Conservation (phyloP, 305 asterid species). For the Fraxinus angustifolia region DNA sequence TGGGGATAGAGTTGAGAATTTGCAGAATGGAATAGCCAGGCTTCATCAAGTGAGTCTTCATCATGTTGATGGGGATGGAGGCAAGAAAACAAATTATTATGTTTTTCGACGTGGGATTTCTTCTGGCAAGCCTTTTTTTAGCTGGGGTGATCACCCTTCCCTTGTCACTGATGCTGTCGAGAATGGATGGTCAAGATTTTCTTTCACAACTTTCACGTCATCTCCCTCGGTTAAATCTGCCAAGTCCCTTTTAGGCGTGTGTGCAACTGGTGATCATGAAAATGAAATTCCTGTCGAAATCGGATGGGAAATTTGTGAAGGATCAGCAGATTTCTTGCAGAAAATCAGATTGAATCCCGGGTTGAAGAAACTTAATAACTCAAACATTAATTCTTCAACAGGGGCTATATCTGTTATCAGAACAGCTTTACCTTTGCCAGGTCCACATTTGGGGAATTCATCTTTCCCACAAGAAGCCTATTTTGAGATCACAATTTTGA, state of each 20-base stretch:
- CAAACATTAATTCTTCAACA: conserved; percentile 1
- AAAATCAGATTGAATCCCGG: conserved; percentile 57
- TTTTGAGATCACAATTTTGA: conserved; percentile 62
- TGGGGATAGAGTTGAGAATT: conserved; percentile 24
- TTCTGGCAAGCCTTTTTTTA: conserved; percentile 36
- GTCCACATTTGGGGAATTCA: conserved; percentile 59
- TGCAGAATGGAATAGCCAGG: conserved; percentile 52
- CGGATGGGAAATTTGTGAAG: conserved; percentile 77
- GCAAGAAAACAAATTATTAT: conserved; percentile 32
- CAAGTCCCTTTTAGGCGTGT: conserved; percentile 39
- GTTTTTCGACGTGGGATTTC: conserved; percentile 44
- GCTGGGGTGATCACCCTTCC: conserved; percentile 80
- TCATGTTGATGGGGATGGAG: conserved; percentile 29
- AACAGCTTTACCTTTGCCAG: conserved; percentile 74
- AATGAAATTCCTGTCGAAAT: conserved; percentile 35
- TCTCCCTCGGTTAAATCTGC: conserved; percentile 55
- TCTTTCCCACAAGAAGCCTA: conserved; percentile 90
- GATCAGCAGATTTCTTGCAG: conserved; percentile 66
- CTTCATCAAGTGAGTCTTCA: conserved; percentile 68
- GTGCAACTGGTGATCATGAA: conserved; percentile 31
- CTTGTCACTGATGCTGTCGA: conserved; percentile 79
- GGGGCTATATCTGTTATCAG: conserved; percentile 41
- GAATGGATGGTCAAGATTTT: conserved; percentile 90
- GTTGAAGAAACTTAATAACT: conserved; percentile 14
- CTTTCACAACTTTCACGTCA: conserved; percentile 41